phyloP scores from a whole-genome alignment of 2,329 filamentous ascomycete genomes.

The Fusarium lateritium region DNA sequence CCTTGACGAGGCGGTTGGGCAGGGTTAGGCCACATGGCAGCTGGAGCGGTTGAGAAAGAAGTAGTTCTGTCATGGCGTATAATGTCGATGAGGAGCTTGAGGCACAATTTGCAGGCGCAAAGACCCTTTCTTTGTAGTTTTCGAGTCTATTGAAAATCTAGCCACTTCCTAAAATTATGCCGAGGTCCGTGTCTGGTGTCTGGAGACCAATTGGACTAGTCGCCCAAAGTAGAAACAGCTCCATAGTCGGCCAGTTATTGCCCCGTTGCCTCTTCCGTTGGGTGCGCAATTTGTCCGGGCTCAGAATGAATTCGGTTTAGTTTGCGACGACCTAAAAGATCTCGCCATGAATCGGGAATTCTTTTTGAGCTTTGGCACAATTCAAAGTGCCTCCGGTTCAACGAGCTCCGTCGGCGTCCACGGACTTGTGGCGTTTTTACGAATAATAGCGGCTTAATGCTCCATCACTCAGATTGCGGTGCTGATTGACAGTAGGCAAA shows the following conservation, averaged over 20 bases:
- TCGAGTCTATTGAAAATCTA: constrained; percentile 11
- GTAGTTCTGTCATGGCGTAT: constrained; percentile 27
- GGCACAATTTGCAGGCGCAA: background rate
- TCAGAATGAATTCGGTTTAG: too few relatives aligned
- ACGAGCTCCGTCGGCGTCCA: too few relatives aligned
- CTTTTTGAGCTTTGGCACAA: too few relatives aligned
- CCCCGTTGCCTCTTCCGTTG: constrained; percentile 19
- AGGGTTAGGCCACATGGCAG: constrained; percentile 69
- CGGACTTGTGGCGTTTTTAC: too few relatives aligned
- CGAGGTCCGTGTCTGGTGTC: constrained; percentile 24
- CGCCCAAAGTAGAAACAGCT: constrained; percentile 22
- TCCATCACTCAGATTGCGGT: too few relatives aligned
- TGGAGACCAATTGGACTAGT: constrained; percentile 8
- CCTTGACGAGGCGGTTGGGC: constrained; percentile 68
- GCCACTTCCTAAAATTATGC: background rate
- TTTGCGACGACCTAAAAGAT: too few relatives aligned
- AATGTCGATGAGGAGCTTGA: background rate
- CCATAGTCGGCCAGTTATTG: constrained; percentile 28
- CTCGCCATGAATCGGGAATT: too few relatives aligned
- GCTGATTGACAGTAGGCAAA: too few relatives aligned
- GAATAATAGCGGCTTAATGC: too few relatives aligned
- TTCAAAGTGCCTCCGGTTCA: too few relatives aligned
- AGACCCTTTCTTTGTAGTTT: background rate
- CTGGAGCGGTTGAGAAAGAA: constrained; percentile 58
- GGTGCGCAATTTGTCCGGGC: constrained; percentile 12